A percentile compares a stretch with the other conserved stretches of the same genome.
Evolutionary conservation across 2,329 filamentous ascomycete genomes (phyloP).

Genomic region (Colletotrichum siamense): DNA sequence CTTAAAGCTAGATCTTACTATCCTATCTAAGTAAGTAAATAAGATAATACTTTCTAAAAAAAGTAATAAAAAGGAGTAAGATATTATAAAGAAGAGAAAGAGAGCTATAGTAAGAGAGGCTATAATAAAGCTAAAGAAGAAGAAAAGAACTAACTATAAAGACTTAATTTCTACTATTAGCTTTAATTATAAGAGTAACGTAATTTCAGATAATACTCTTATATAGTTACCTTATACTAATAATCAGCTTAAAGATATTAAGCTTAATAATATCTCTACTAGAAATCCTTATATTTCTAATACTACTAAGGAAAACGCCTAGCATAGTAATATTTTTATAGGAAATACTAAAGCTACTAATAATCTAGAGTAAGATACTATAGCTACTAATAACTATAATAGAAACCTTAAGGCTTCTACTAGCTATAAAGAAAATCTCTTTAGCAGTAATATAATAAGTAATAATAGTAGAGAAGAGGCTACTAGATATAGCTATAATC

Average conservation of each 20-base stretch:
- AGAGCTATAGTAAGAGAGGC: fast-evolving
- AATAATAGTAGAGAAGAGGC: not conserved
- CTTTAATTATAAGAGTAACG: not conserved
- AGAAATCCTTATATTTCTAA: not conserved
- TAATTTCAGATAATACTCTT: not conserved
- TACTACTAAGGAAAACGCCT: not conserved
- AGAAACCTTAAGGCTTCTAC: not conserved
- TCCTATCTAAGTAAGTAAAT: not conserved
- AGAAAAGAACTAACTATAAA: not conserved
- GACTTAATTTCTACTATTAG: not conserved
- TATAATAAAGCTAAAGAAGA: not conserved
- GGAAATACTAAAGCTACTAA: not conserved
- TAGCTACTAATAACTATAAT: not conserved
- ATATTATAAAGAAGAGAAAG: not conserved
- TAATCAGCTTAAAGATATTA: not conserved
- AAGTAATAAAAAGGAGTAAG: not conserved
- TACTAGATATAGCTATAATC: not conserved
- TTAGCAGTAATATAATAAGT: not conserved
- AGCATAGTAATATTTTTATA: not conserved
- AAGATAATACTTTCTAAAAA: fast-evolving
- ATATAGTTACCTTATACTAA: fast-evolving
- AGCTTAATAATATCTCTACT: not conserved
- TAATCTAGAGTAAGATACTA: not conserved
- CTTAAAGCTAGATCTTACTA: not conserved
- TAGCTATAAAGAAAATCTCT: not conserved